Evolutionary conservation across 345 rosid genomes (phyloP), one percentile per base, ranked within the genome.

Genomic region (Excoecaria cochinchinensis): DNA sequence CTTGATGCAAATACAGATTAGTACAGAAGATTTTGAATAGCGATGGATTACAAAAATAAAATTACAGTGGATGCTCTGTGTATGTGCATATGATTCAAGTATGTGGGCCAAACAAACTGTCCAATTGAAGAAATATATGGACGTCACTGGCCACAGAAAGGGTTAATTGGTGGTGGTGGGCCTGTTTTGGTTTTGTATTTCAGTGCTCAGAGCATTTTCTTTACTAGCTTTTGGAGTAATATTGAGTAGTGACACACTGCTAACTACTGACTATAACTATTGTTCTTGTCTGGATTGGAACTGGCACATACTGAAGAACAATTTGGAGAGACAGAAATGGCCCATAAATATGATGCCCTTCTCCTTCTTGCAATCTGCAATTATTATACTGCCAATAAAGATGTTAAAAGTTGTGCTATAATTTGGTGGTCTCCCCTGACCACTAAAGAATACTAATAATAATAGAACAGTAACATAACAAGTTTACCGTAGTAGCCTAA

Each of bases 211-310:
- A 59, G 59, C 52, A 42, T 76, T 62, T 39, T 47, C 17, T 36
- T 48, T 60, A n/a, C 17, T 36, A 36, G 46, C 53, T 64, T 42
- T 12, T 47, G 55, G 8, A 4, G 70, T 22, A 65, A 50, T 67
- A 56, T 4, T 77, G 60, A 58, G 63, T 13, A 44, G 48, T 56
- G 79, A 75, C 44, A 51, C 58, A 13, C 36, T 77, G 76, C 60
- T 17, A 42, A 56, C 16, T 40, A 47, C 62, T 52, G 44, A 53
- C 58, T 60, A 19, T 22, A 14, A 42, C 57, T 15, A 40, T 59
- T 70, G 71, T 51, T 59, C 62, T 60, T 76, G 84, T 83, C 84
- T 56, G 76, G 50, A 72, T 69, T 61, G 73, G 60, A 70, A 69
- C 36, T 36, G 70, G 78, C 78, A 65, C 65, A 24, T 75, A 69